Evolutionary conservation across 176 grass and related monocot species (phyloP).

Genomic region (Zea luxurians): DNA sequence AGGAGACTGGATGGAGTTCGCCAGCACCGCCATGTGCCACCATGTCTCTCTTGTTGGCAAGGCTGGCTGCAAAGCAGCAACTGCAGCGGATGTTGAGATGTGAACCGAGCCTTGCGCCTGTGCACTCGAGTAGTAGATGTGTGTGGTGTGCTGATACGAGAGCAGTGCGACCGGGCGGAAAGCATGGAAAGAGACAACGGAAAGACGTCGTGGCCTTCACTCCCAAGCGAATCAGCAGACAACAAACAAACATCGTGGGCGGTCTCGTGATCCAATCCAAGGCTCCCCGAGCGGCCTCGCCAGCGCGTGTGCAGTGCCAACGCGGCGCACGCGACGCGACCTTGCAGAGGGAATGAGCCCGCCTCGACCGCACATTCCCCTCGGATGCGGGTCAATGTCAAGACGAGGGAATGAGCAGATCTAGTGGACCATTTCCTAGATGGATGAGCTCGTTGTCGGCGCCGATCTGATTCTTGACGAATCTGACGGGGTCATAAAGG

Average conservation of each 20-base stretch:
- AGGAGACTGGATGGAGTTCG: background rate
- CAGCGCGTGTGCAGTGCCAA: background rate
- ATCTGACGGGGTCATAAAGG: constrained; percentile 22
- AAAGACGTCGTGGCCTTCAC: constrained; percentile 11
- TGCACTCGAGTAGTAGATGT: background rate
- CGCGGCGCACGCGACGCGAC: background rate
- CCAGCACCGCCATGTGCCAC: constrained; percentile 16
- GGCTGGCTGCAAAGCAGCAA: constrained; percentile 20
- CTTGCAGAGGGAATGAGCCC: background rate
- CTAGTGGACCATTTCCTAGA: constrained; percentile 29
- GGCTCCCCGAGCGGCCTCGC: background rate
- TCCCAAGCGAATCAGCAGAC: background rate
- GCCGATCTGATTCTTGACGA: constrained; percentile 28
- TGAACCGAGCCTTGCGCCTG: background rate
- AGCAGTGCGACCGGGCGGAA: too few species aligned
- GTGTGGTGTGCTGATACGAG: background rate
- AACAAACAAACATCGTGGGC: background rate
- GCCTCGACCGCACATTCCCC: background rate
- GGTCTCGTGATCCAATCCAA: constrained; percentile 6
- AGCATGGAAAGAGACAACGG: too few species aligned
- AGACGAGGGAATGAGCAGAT: constrained; percentile 15
- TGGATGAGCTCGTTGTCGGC: background rate
- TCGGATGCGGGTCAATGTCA: constrained; percentile 32
- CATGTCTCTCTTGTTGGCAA: background rate
- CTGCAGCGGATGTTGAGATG: constrained; percentile 25